Evolutionary conservation across 1,284 basidiomycete species (phyloP), one percentile per base, ranked within the genome.

Genomic region (Neolentinus lepideus): DNA sequence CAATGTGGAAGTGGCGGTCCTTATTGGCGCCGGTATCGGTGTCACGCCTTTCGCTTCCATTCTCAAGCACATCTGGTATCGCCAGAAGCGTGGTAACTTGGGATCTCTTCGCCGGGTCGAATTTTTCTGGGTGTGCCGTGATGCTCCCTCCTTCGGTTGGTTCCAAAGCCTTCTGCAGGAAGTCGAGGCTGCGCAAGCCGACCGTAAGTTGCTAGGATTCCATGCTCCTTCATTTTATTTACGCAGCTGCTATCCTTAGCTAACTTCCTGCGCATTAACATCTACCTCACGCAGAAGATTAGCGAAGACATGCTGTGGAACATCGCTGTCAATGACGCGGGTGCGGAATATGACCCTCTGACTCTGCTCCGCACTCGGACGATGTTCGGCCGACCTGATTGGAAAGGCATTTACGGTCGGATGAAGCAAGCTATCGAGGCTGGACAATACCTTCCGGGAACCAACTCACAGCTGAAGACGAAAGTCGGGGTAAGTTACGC

Each of bases 31-130:
- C 60, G 92, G 93, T 71, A 94, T 95, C 62, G 93, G 90, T 74
- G 86, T 90, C 51, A 94, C 91, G 2, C 92, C 93, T 1, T 95
- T 95, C 66, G 90, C 91, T 0, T 92, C 90, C 27, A 94, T 94
- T 63, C 74, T 95, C 60, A 94, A 94, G 74, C 89, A 94, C 66
- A 92, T 95, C 59, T 94, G 92, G 92, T 93, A 94, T 73, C 84
- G 84, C 63, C 91, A 94, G 69, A 85, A 84, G 71, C 79, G 78
- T 58, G 85, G 87, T 33, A 79, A 83, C 56, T 74, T 93, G 36
- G 88, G 89, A 27, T 81, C 83, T 31, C 80, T 95, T 55, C 84
- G 85, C 54, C 84, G 89, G 51, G 92, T 95, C 56, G 90, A 94
- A 63, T 94, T 94, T 70, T 90, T 94, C 74, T 95, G 92, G 93